Conservation (phyloP, 768 basidiomycete species). For the Hygrophorus pudorinus region DNA sequence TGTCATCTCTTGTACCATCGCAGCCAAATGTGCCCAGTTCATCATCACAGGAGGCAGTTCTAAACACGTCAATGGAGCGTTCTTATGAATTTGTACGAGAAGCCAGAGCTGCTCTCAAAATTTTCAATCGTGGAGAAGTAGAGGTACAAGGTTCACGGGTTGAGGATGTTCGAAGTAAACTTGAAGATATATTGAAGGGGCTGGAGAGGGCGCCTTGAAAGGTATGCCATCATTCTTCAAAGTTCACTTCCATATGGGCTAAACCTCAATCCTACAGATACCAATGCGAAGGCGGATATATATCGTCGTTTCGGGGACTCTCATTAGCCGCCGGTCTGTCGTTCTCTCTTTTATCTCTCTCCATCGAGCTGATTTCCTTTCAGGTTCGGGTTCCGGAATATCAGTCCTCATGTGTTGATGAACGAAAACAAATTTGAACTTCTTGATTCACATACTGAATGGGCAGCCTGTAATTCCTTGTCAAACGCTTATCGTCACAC, state of each 20-base stretch:
- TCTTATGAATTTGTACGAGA: conserved; percentile 54
- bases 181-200: conserved; percentile 43
- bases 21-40: conserved; percentile 5
- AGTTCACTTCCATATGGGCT: background rate
- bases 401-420: no score
- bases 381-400: background rate
- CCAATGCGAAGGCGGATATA: no score
- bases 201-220: conserved; percentile 11
- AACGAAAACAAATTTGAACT: no score
- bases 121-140: conserved; percentile 42
- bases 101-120: conserved; percentile 45
- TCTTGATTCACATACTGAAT: no score
- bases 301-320: no score
- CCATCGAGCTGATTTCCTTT: background rate
- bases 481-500: no score
- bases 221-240: background rate
- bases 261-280: no score
- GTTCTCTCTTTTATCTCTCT: background rate
- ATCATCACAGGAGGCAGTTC: conserved; percentile 10
- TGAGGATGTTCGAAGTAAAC: conserved; percentile 41
- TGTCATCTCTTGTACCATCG: conserved; percentile 17
- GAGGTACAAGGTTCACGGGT: conserved; percentile 43
- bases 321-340: no score
- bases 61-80: conserved; percentile 32
- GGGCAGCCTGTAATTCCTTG: no score